A percentile compares a stretch with the other conserved stretches of the same genome.
phyloP scores from a whole-genome alignment of 495 filamentous ascomycete genomes.

The Jackrogersella multiformis region DNA sequence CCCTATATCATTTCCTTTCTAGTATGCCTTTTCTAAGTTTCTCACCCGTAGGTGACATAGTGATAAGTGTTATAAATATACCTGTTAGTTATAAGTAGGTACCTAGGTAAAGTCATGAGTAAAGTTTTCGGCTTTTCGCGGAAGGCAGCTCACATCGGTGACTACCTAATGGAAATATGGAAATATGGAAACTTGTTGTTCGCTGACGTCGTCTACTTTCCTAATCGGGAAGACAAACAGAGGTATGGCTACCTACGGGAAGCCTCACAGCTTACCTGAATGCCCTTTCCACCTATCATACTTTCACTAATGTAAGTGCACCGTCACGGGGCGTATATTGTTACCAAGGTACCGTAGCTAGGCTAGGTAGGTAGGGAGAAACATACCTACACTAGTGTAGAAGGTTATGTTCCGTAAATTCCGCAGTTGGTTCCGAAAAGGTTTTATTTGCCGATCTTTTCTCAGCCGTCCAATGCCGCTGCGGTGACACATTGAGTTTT shows the following conservation, averaged over 20 bases:
- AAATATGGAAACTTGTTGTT: slow-evolving; percentile 15
- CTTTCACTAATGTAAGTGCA: slow-evolving; percentile 22
- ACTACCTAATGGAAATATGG: too few species aligned
- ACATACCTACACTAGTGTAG: too few species aligned
- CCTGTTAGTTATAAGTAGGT: background rate
- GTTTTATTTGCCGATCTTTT: slow-evolving; percentile 13
- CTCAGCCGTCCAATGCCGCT: slow-evolving; percentile 33
- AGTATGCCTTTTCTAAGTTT: background rate
- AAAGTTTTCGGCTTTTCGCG: slow-evolving; percentile 35
- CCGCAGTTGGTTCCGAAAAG: background rate
- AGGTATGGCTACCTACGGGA: slow-evolving; percentile 29
- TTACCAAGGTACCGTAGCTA: background rate
- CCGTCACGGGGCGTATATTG: slow-evolving; percentile 18
- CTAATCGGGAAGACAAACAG: slow-evolving; percentile 30
- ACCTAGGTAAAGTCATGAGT: slow-evolving; percentile 3
- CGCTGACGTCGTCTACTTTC: slow-evolving; percentile 34
- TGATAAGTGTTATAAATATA: background rate
- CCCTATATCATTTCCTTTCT: background rate
- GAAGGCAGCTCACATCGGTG: background rate
- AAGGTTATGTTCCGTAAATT: too few species aligned
- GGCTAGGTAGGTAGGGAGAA: too few species aligned
- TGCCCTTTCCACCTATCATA: slow-evolving; percentile 23
- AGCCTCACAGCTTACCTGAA: background rate
- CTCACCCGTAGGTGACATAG: background rate
- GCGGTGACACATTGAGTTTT: background rate